phyloP scores from a whole-genome alignment of 2,329 filamentous ascomycete genomes.

The Blastomyces gilchristii region DNA sequence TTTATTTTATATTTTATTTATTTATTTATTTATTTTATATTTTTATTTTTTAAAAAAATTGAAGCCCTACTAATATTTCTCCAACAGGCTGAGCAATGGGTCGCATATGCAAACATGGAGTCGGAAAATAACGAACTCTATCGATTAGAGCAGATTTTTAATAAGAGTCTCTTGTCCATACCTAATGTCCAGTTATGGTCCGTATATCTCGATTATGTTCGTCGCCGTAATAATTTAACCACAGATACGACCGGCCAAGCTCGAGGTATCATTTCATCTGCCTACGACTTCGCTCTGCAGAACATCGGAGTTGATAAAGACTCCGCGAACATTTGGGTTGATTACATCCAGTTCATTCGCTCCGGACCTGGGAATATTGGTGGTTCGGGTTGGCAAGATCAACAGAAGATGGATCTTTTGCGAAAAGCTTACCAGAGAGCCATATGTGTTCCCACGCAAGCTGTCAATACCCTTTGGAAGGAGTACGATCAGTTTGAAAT shows the following conservation, averaged over 20 bases:
- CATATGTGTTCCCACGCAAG: conserved; percentile 73
- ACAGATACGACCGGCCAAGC: conserved; percentile 66
- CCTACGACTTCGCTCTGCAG: conserved; percentile 85
- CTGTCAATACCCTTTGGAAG: conserved; percentile 81
- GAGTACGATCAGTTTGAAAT: conserved; percentile 97
- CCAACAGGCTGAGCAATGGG: conserved; percentile 76
- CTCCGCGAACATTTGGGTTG: conserved; percentile 79
- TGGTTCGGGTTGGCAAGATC: conserved; percentile 85
- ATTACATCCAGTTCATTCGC: conserved; percentile 90
- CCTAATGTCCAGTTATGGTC: conserved; percentile 84
- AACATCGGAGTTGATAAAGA: conserved; percentile 87
- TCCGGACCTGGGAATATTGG: conserved; percentile 76
- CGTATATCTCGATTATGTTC: conserved; percentile 89
- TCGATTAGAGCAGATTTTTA: conserved; percentile 74
- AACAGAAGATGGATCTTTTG: conserved; percentile 92
- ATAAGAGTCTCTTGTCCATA: conserved; percentile 63
- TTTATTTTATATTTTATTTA: too few relatives aligned
- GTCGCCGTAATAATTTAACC: conserved; percentile 76
- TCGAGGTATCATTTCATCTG: conserved; percentile 67
- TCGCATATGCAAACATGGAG: conserved; percentile 81
- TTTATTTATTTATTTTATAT: neutral
- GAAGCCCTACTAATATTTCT: conserved; percentile 25
- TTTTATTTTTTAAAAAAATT: neutral
- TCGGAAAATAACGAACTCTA: conserved; percentile 73
- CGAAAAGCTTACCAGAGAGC: conserved; percentile 88